A percentile compares a stretch with the other conserved stretches of the same genome.
Conservation (phyloP, 2,329 filamentous ascomycete genomes). For the Dothideomycetidae sp. region DNA sequence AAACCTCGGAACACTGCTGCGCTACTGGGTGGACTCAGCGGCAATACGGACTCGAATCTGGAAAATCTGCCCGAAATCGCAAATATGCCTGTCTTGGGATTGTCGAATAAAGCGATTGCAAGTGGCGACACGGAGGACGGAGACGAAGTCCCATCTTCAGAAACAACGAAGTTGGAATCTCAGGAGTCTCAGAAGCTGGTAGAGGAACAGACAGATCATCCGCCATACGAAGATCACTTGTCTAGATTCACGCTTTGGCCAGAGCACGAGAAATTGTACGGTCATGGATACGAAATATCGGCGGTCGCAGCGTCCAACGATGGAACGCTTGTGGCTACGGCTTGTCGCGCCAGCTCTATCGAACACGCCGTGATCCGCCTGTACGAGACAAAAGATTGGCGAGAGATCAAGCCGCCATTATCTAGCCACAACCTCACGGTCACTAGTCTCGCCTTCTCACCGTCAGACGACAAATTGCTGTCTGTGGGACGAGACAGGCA, state of each 20-base stretch:
- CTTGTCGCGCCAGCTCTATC: constrained; percentile 80
- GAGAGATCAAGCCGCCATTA: constrained; percentile 70
- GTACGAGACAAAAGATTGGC: constrained; percentile 78
- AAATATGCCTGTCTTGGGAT: constrained; percentile 83
- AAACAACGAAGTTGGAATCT: constrained; percentile 34
- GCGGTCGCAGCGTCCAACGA: constrained; percentile 67
- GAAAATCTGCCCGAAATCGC: constrained; percentile 61
- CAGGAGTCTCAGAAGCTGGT: constrained; percentile 43
- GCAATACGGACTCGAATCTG: neutral
- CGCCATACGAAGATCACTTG: constrained; percentile 80
- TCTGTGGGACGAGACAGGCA: constrained; percentile 86
- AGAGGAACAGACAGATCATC: constrained; percentile 51
- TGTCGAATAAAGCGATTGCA: constrained; percentile 83
- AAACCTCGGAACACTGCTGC: constrained; percentile 71
- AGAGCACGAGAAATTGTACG: constrained; percentile 91
- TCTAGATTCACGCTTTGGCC: constrained; percentile 89
- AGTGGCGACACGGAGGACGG: constrained; percentile 31
- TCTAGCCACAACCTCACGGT: constrained; percentile 78
- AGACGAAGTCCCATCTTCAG: constrained; percentile 32
- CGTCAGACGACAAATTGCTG: constrained; percentile 58
- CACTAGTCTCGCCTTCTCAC: constrained; percentile 66
- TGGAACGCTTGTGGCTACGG: constrained; percentile 66
- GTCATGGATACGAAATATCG: constrained; percentile 93
- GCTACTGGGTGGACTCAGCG: constrained; percentile 38
- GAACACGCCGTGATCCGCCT: constrained; percentile 90